A percentile compares a stretch with the other conserved stretches of the same genome.
Conservation (phyloP, 1,139 yeast species). For the Groenewaldozyma sp. region DNA sequence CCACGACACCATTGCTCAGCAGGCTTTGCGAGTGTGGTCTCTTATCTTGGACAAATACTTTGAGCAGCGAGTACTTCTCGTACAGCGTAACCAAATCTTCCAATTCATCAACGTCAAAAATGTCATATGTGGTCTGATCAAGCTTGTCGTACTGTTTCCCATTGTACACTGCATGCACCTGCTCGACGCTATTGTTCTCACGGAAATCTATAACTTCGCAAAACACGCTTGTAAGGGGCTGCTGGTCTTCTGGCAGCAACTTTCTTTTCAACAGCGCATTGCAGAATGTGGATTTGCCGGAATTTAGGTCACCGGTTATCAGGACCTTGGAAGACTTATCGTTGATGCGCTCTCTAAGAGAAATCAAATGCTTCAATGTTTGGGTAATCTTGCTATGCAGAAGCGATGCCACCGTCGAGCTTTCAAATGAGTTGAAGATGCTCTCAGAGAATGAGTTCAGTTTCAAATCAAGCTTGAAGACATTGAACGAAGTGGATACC, state of each 20-base stretch:
- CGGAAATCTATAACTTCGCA: constrained; percentile 87
- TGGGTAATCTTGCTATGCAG: constrained; percentile 55
- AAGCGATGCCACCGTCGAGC: constrained; percentile 53
- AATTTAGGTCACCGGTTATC: constrained; percentile 93
- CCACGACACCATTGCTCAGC: constrained; percentile 83
- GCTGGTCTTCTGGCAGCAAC: constrained; percentile 90
- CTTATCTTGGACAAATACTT: constrained; percentile 71
- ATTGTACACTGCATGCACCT: constrained; percentile 85
- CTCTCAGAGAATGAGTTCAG: constrained; percentile 41
- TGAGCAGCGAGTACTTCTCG: constrained; percentile 62
- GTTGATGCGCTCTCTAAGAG: constrained; percentile 74
- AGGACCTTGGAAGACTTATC: constrained; percentile 91
- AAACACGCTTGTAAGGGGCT: constrained; percentile 94
- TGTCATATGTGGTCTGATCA: constrained; percentile 59
- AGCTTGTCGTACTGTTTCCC: constrained; percentile 48
- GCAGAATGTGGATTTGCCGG: constrained; percentile 95
- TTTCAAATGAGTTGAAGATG: constrained; percentile 48
- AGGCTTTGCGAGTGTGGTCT: constrained; percentile 64
- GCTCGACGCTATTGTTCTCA: constrained; percentile 68
- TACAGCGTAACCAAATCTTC: constrained; percentile 65
- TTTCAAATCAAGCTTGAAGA: constrained; percentile 56
- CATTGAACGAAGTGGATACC: constrained; percentile 37
- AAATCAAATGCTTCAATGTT: constrained; percentile 56
- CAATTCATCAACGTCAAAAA: constrained; percentile 45
- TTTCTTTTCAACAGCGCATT: constrained; percentile 76